Evolutionary conservation across 352 stramenopile genomes (phyloP).

Genomic region (Globisporangium ultimum): DNA sequence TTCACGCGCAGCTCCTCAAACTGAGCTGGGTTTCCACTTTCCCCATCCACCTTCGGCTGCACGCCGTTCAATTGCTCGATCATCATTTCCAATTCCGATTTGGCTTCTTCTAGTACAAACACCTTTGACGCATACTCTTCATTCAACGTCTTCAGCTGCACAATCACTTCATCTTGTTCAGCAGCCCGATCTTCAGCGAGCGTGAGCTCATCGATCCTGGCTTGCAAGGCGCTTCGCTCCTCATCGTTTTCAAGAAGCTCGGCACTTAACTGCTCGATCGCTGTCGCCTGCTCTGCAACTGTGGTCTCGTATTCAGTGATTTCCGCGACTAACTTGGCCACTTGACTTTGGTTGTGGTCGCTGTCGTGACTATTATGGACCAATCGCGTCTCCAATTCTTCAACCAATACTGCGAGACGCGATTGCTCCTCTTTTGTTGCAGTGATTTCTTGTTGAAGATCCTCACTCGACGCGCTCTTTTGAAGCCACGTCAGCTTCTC

Average conservation of each 20-base stretch:
- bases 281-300: constrained; percentile 11
- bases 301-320: constrained; percentile 16
- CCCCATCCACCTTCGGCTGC: neutral
- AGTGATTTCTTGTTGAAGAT: constrained; percentile 20
- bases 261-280: constrained; percentile 14
- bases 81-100: neutral
- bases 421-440: constrained; percentile 23
- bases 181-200: constrained; percentile 7
- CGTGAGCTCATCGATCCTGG: constrained; percentile 17
- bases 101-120: constrained; percentile 8
- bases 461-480: constrained; percentile 21
- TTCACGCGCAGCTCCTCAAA: neutral
- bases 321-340: constrained; percentile 7
- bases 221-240: constrained; percentile 12
- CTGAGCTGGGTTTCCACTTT: neutral
- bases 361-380: constrained; percentile 19
- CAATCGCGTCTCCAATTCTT: constrained; percentile 13
- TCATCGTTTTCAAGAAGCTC: constrained; percentile 10
- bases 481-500: constrained; percentile 23
- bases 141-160: neutral
- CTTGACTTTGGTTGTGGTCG: constrained; percentile 1
- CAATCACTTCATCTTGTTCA: constrained; percentile 9
- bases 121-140: constrained; percentile 1
- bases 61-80: constrained; percentile 1
- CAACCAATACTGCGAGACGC: constrained; percentile 4